Percentiles rank a stretch among this genome's conserved stretches.
Conservation (phyloP, 306 rosid species). For the Pterocarpus macrocarpus region DNA sequence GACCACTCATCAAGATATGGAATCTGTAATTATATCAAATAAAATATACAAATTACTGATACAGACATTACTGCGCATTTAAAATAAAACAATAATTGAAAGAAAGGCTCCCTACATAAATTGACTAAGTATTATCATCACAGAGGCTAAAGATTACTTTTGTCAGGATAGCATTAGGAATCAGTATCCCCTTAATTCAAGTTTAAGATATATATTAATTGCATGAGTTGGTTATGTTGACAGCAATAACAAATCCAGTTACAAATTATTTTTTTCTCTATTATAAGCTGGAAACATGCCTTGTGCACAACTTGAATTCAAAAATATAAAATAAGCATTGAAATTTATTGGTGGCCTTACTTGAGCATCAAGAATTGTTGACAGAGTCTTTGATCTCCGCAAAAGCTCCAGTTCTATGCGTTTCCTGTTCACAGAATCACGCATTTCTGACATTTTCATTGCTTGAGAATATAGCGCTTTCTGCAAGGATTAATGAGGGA, state of each 20-base stretch:
- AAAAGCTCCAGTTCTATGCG: slow-evolving; percentile 66
- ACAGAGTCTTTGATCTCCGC: slow-evolving; percentile 68
- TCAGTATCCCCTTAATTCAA: slow-evolving; percentile 10
- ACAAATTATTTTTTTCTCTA: background rate
- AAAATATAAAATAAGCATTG: slow-evolving; percentile 29
- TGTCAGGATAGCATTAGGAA: slow-evolving; percentile 13
- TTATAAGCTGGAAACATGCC: slow-evolving; percentile 12
- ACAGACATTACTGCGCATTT: slow-evolving; percentile 15
- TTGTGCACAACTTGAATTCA: slow-evolving; percentile 32
- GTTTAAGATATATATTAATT: slow-evolving; percentile 14
- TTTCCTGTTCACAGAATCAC: slow-evolving; percentile 69
- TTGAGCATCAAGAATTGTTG: slow-evolving; percentile 77
- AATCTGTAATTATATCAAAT: slow-evolving; percentile 58
- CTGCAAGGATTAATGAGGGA: slow-evolving; percentile 57
- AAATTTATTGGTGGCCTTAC: slow-evolving; percentile 54
- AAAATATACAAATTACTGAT: slow-evolving; percentile 38
- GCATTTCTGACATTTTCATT: slow-evolving; percentile 63
- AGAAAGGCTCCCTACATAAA: background rate
- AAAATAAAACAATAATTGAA: slow-evolving; percentile 4
- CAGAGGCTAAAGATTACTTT: background rate
- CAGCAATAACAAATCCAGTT: slow-evolving; percentile 14
- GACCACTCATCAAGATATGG: slow-evolving; percentile 85
- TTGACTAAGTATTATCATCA: background rate
- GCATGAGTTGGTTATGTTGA: slow-evolving; percentile 4
- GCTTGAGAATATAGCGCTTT: slow-evolving; percentile 68